A percentile compares a stretch with the other conserved stretches of the same genome.
Evolutionary conservation across 192 early-diverging fungal genomes (phyloP).

Genomic region (Dimargaris cristalligena): DNA sequence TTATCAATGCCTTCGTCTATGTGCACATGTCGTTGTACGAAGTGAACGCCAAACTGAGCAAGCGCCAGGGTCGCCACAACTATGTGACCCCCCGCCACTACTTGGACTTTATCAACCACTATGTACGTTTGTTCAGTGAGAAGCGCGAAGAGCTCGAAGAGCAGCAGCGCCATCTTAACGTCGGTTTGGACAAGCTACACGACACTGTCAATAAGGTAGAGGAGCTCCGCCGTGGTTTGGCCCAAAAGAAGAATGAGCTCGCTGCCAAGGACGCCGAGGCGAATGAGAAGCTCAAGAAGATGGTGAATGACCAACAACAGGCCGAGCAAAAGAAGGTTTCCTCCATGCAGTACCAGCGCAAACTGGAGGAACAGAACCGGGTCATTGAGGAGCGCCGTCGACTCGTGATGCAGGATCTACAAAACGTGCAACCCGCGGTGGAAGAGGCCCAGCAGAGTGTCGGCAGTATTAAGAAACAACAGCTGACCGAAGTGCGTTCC

Average conservation of each 20-base stretch:
- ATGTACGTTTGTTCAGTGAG: slow-evolving; percentile 72
- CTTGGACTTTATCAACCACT: slow-evolving; percentile 93
- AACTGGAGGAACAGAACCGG: slow-evolving; percentile 52
- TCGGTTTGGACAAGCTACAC: slow-evolving; percentile 89
- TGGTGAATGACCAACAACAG: slow-evolving; percentile 86
- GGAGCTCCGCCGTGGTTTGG: slow-evolving; percentile 74
- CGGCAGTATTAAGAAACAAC: slow-evolving; percentile 87
- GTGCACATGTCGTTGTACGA: slow-evolving; percentile 83
- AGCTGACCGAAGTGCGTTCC: slow-evolving; percentile 85
- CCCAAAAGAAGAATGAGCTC: slow-evolving; percentile 69
- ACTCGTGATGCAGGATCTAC: slow-evolving; percentile 76
- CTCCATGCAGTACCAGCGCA: slow-evolving; percentile 60
- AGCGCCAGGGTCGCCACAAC: slow-evolving; percentile 62
- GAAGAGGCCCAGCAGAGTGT: slow-evolving; percentile 87
- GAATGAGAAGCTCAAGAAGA: slow-evolving; percentile 87
- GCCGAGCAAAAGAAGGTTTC: slow-evolving; percentile 78
- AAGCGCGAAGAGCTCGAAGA: slow-evolving; percentile 93
- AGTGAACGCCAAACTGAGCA: slow-evolving; percentile 66
- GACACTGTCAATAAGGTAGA: slow-evolving; percentile 92
- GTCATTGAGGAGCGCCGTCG: slow-evolving; percentile 59
- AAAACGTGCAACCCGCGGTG: slow-evolving; percentile 94
- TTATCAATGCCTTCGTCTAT: slow-evolving; percentile 81
- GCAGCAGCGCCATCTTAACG: slow-evolving; percentile 94
- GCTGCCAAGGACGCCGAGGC: slow-evolving; percentile 77
- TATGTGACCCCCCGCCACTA: slow-evolving; percentile 96